Conservation (phyloP, 148 eudicot species). For the Limonium bicolor region DNA sequence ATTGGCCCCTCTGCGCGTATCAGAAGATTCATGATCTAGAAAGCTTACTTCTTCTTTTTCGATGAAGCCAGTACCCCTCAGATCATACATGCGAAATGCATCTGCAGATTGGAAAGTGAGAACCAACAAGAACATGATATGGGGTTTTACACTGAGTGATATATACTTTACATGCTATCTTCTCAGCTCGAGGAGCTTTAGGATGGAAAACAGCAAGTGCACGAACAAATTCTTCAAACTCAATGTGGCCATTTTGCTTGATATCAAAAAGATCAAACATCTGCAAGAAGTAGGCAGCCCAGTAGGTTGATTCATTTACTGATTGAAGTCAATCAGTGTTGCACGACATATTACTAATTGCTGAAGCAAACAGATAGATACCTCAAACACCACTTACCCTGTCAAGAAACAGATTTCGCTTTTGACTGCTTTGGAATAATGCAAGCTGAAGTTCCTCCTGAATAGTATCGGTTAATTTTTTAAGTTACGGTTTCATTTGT, state of each 20-base stretch:
- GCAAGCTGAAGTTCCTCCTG: constrained; percentile 28
- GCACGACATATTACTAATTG: neutral
- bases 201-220: constrained; percentile 70
- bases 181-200: constrained; percentile 42
- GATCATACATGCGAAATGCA: constrained; percentile 38
- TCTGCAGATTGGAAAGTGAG: constrained; percentile 17
- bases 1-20: neutral
- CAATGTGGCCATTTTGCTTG: constrained; percentile 52
- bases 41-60: constrained; percentile 41
- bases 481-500: no score
- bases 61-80: constrained; percentile 37
- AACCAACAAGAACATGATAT: neutral
- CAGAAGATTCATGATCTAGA: neutral
- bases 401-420: constrained; percentile 23
- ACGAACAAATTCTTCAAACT: constrained; percentile 69
- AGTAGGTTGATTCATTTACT: neutral
- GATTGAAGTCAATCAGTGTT: neutral
- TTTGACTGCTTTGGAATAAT: constrained; percentile 10
- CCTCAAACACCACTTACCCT: constrained; percentile 6
- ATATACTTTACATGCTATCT: constrained; percentile 50
- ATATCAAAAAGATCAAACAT: constrained; percentile 53
- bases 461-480: no score
- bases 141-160: neutral
- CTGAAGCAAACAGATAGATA: neutral
- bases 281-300: constrained; percentile 16